Evolutionary conservation across 352 stramenopile genomes (phyloP), one percentile per base, ranked within the genome.

Genomic region (Phytophthora vignae): DNA sequence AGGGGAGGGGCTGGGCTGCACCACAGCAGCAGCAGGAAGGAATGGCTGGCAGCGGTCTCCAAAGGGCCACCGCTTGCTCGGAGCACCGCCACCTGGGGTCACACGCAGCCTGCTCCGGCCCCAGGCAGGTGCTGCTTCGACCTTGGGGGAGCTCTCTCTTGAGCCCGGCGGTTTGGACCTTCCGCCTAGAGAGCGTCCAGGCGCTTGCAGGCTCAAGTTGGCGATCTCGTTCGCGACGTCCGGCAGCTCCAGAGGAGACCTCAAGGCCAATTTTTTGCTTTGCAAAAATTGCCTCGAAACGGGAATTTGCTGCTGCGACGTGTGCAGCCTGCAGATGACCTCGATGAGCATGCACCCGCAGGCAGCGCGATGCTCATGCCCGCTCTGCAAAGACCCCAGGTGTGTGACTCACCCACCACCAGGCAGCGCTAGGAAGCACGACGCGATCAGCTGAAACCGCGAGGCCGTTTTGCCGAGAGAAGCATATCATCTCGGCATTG

Each of bases 151-250:
- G 21, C n/a, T 19, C 19, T 33, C 33, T 31, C 60, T 40, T 25
- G 49, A 48, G 27, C 48, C 61, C 40, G 25, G 36, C 22, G 48
- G 56, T 33, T 64, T 56, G 66, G 58, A 69, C 59, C 54, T 21
- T 31, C 49, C 19, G 53, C 27, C 61, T 50, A 74, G 57, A 71
- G 68, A 68, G 69, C 57, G 69, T 65, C 52, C 69, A 72, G 7
- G 19, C 38, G 5, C 29, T 22, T 58, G 31, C 14, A 53, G 29
- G 48, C 60, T 60, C 52, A 25, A 29, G 60, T 12, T 25, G 40
- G 22, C 48, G 44, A 40, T 64, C 54, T 64, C 64, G 46, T 71
- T 71, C 64, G 64, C 64, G 64, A 69, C 61, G 54, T 60, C 61
- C 52, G 33, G 25, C 25, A 29, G 25, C 25, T 29, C 22, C 44